phyloP scores from a whole-genome alignment of 2,329 filamentous ascomycete species.

The Lecanoromycetidae sp. region DNA sequence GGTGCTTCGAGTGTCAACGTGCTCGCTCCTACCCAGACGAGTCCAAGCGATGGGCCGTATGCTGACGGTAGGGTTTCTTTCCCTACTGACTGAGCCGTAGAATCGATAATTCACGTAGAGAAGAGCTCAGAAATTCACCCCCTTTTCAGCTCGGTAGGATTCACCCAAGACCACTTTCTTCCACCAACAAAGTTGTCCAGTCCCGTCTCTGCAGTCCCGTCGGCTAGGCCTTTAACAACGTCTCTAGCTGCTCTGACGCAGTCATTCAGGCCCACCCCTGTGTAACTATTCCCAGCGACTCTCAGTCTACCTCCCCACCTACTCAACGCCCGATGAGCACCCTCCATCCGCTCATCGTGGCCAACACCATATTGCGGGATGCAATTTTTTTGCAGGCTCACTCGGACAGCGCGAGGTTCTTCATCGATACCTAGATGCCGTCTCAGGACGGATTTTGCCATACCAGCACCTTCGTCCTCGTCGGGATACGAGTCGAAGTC shows the following conservation, averaged over 20 bases:
- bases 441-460: constrained; percentile 58
- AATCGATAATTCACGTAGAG: too few relatives aligned
- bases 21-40: too few relatives aligned
- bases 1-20: too few relatives aligned
- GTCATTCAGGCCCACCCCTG: constrained; percentile 40
- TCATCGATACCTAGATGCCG: constrained; percentile 63
- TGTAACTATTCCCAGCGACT: constrained; percentile 47
- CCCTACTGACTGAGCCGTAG: too few relatives aligned
- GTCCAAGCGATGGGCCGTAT: too few relatives aligned
- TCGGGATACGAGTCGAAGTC: constrained; percentile 48
- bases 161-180: constrained; percentile 19
- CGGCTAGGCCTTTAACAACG: constrained; percentile 34
- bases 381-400: constrained; percentile 54
- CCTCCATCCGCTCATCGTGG: constrained; percentile 52
- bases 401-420: constrained; percentile 48
- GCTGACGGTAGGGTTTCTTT: too few relatives aligned
- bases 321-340: constrained; percentile 44
- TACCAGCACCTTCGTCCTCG: constrained; percentile 51
- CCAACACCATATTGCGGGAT: constrained; percentile 86
- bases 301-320: constrained; percentile 52
- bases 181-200: constrained; percentile 15
- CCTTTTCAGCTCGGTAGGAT: constrained; percentile 15
- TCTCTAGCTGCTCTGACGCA: constrained; percentile 46
- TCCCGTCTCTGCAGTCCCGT: constrained; percentile 20
- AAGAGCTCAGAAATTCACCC: too few relatives aligned